Conservation (phyloP, 129 eudicot genomes). For the Erigeron canadensis region DNA sequence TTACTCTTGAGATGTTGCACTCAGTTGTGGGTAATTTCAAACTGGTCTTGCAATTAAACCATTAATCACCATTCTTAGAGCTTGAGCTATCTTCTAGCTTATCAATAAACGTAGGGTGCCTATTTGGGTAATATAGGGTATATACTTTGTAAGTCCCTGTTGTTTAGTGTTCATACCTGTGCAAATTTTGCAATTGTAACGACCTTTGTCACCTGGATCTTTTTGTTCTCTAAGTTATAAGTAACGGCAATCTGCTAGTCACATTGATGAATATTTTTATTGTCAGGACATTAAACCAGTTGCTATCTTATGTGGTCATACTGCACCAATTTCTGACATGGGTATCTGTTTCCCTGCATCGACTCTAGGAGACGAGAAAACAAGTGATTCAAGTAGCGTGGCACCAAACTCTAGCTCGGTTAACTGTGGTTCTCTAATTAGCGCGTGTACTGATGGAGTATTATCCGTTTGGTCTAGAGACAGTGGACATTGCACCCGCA, state of each 20-base stretch:
- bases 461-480: constrained; percentile 93
- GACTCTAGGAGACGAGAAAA: constrained; percentile 51
- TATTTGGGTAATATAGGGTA: neutral
- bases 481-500: constrained; percentile 89
- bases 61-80: no score
- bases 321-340: constrained; percentile 84
- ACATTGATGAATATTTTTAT: constrained; percentile 28
- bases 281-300: constrained; percentile 78
- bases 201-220: neutral
- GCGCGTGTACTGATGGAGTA: constrained; percentile 97
- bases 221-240: neutral
- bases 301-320: constrained; percentile 92
- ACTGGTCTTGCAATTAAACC: no score
- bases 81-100: no score
- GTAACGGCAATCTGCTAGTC: constrained; percentile 19
- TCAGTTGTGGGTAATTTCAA: no score
- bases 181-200: constrained; percentile 1
- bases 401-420: constrained; percentile 42
- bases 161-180: neutral
- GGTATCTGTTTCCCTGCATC: constrained; percentile 75
- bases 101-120: neutral
- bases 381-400: constrained; percentile 44
- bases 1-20: no score
- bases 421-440: constrained; percentile 73
- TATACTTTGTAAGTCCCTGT: neutral